These are phyloP conservation scores for Amanita brunnescens DNA, from an alignment of 768 basidiomycete genomes.

Conservation along the genomic window DNA sequence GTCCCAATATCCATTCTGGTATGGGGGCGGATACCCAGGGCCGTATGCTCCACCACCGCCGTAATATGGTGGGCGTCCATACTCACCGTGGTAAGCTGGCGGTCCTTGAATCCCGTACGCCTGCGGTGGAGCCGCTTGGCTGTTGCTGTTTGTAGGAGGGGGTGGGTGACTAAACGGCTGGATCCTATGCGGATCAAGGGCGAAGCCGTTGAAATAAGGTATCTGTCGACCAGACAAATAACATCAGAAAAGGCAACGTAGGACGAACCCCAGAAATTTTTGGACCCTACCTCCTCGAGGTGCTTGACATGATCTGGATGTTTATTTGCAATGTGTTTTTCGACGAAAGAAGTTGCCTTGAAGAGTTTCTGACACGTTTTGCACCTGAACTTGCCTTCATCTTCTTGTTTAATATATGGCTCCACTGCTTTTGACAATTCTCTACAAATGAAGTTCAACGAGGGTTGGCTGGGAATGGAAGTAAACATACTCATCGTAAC, in stretches of 20 bases:
- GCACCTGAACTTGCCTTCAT: constrained; percentile 95
- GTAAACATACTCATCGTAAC: constrained; percentile 66
- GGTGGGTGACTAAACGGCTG: constrained; percentile 81
- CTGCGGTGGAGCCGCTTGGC: constrained; percentile 71
- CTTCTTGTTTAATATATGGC: constrained; percentile 86
- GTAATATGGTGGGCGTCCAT: constrained; percentile 27
- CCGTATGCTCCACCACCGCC: constrained; percentile 28
- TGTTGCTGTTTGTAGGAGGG: constrained; percentile 49
- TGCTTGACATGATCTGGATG: constrained; percentile 79
- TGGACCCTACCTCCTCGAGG: constrained; percentile 68
- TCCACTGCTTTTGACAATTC: constrained; percentile 75
- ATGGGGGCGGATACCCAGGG: constrained; percentile 36
- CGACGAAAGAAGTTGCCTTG: constrained; percentile 93
- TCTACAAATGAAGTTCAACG: constrained; percentile 30
- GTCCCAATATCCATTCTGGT: constrained; percentile 36
- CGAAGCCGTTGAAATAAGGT: constrained; percentile 92
- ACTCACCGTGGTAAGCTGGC: constrained; percentile 32
- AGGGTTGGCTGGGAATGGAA: neutral
- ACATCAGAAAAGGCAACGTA: constrained; percentile 6
- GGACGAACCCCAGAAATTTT: constrained; percentile 7
- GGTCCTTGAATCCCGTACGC: constrained; percentile 74
- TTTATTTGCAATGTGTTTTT: constrained; percentile 95
- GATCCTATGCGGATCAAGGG: constrained; percentile 90
- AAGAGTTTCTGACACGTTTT: constrained; percentile 96
- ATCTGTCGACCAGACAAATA: constrained; percentile 37